Evolutionary conservation across 2,329 filamentous ascomycete genomes (phyloP), one percentile per base, ranked within the genome.

Genomic region (Reticulascus tulasneorum): DNA sequence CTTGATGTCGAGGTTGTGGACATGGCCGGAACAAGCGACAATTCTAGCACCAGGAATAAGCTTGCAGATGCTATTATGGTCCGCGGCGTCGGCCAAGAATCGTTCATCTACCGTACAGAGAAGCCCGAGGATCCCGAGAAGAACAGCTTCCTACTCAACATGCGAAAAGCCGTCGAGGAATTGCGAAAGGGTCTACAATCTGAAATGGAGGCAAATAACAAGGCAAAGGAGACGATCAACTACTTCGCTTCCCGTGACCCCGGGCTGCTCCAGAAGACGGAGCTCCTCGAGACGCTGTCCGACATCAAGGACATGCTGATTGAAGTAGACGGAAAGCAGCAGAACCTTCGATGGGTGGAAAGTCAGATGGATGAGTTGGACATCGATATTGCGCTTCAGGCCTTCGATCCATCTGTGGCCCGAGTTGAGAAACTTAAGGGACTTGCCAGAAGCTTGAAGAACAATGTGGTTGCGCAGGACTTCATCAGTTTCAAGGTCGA

Each of bases 291-390:
- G 54, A 84, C 79, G 7, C 63, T 89, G 9, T 88, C 87, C 2
- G 79, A 82, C 44, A 80, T 84, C 50, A 88, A 88, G 54, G 86
- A 94, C 57, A 84, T 95, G 65, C 77, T 95, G 37, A 90, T 98
- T 48, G 93, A 98, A 51, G 87, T 95, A 11, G 93, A 97, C 52
- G 93, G 93, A 31, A 94, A 94, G 53, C 90, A 96, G 59, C 88
- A 97, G 56, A 96, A 93, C 56, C 74, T 98, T 29, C 85, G 91
- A 35, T 96, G 88, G 88, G 88, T 98, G 0, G 93, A 98, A 58
- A 80, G 82, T 34, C 88, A 97, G 62, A 86, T 98, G 59, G 93
- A 98, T 55, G 88, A 94, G 54, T 77, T 98, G 6, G 93, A 98
- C 54, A 97, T 97, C 50, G 84, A 94, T 51, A 90, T 98, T 52